Conservation (phyloP, 495 filamentous ascomycete species). For the Talaromyces adpressus region DNA sequence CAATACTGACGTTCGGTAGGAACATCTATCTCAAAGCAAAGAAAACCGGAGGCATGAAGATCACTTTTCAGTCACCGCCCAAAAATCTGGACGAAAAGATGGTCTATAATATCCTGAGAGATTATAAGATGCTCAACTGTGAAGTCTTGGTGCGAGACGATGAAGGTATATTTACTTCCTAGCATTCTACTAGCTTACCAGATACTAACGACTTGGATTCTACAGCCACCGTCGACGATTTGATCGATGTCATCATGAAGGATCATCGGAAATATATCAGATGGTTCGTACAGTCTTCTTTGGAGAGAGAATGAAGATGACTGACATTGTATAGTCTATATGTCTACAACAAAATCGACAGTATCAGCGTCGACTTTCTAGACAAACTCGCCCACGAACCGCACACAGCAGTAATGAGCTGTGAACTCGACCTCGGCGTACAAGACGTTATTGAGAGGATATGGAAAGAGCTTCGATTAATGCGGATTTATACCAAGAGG, state of each 20-base stretch:
- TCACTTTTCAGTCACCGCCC: conserved; percentile 84
- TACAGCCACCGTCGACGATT: conserved; percentile 87
- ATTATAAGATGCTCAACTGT: conserved; percentile 98
- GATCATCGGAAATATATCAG: conserved; percentile 97
- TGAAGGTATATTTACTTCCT: conserved; percentile 45
- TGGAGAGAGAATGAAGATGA: conserved; percentile 3
- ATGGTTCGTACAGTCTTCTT: conserved; percentile 35
- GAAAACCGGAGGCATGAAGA: conserved; percentile 97
- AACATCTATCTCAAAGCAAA: conserved; percentile 99
- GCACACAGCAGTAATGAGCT: conserved; percentile 94
- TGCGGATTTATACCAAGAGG: conserved; percentile 93
- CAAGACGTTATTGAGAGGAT: conserved; percentile 91
- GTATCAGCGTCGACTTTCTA: conserved; percentile 85
- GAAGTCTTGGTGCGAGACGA: conserved; percentile 95
- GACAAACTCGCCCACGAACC: conserved; percentile 88
- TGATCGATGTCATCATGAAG: conserved; percentile 99
- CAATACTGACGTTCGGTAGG: conserved; percentile 34
- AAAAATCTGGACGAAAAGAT: conserved; percentile 95
- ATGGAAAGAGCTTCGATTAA: conserved; percentile 89
- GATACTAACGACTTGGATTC: background rate
- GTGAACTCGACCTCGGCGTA: conserved; percentile 95
- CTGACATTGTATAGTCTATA: conserved; percentile 60
- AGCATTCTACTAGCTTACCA: background rate
- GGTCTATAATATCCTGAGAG: conserved; percentile 89
- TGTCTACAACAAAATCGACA: conserved; percentile 99